Percentiles rank a stretch among this genome's conserved stretches.
These are phyloP conservation scores for Penicillium dipodomyicola DNA, from an alignment of 495 filamentous ascomycete genomes.

Conservation along the genomic window DNA sequence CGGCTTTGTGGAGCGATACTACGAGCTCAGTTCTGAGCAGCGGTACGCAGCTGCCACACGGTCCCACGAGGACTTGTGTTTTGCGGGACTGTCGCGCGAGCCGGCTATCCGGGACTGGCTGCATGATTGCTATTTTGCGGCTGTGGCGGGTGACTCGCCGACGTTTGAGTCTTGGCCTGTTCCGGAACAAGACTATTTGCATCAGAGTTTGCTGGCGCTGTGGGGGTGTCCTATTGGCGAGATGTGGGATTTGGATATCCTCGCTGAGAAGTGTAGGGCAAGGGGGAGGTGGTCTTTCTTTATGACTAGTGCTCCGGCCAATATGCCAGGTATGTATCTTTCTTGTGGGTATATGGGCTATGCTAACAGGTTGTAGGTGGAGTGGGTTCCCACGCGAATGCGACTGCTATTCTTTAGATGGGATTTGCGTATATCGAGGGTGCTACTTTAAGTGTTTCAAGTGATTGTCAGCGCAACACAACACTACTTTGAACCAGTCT, in stretches of 20 bases:
- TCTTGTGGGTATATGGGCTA: not conserved
- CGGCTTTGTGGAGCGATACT: constrained; percentile 60
- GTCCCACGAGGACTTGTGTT: constrained; percentile 47
- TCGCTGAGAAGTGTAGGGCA: constrained; percentile 48
- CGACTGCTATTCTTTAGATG: constrained; percentile 51
- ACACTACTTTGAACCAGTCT: too few relatives aligned
- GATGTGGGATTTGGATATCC: constrained; percentile 57
- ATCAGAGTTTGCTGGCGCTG: constrained; percentile 61
- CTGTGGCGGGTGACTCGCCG: constrained; percentile 59
- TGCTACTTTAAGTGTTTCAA: too few relatives aligned
- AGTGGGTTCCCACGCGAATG: constrained; percentile 33
- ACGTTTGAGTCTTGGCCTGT: constrained; percentile 62
- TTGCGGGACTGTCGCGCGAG: constrained; percentile 58
- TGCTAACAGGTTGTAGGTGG: constrained; percentile 19
- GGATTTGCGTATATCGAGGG: too few relatives aligned
- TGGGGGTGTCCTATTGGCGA: constrained; percentile 64
- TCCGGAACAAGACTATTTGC: constrained; percentile 48
- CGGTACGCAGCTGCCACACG: constrained; percentile 40
- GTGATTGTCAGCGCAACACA: too few relatives aligned
- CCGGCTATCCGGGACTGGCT: constrained; percentile 59
- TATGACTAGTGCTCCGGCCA: constrained; percentile 58
- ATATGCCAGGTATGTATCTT: constrained; percentile 47
- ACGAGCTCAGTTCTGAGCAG: constrained; percentile 39
- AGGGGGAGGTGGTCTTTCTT: constrained; percentile 65
- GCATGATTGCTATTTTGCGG: constrained; percentile 65